phyloP scores from a whole-genome alignment of 768 basidiomycete genomes.

The Kwoniella bestiolae region DNA sequence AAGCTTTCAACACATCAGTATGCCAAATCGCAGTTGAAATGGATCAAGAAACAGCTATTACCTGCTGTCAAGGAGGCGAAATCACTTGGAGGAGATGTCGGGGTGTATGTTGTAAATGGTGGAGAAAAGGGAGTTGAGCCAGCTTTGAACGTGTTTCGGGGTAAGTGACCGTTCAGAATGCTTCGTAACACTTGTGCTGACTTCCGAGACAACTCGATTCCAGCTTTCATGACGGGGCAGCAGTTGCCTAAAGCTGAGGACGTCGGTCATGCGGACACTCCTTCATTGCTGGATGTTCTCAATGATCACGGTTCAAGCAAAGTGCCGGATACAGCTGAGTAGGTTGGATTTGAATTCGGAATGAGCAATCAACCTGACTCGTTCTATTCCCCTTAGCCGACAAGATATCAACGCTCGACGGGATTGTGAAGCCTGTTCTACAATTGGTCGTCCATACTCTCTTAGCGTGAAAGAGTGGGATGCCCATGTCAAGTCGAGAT shows the following conservation, averaged over 20 bases:
- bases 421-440: conserved; percentile 43
- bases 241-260: conserved; percentile 64
- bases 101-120: conserved; percentile 53
- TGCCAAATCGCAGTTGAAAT: conserved; percentile 85
- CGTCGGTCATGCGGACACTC: conserved; percentile 38
- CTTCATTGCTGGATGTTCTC: conserved; percentile 28
- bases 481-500: conserved; percentile 22
- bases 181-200: not conserved
- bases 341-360: too few relatives aligned
- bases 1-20: conserved; percentile 87
- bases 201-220: too few relatives aligned
- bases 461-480: conserved; percentile 37
- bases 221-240: conserved; percentile 56
- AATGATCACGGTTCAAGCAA: not conserved
- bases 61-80: conserved; percentile 69
- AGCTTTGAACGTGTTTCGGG: conserved; percentile 65
- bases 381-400: conserved; percentile 36
- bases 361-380: too few relatives aligned
- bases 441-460: conserved; percentile 31
- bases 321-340: conserved; percentile 47
- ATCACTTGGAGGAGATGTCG: conserved; percentile 48
- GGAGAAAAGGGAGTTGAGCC: conserved; percentile 67
- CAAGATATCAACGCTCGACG: conserved; percentile 44
- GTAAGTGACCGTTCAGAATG: conserved; percentile 16
- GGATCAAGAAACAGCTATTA: conserved; percentile 87